Evolutionary conservation across 140 eudicot species (phyloP).

Genomic region (Flaveria floridana): DNA sequence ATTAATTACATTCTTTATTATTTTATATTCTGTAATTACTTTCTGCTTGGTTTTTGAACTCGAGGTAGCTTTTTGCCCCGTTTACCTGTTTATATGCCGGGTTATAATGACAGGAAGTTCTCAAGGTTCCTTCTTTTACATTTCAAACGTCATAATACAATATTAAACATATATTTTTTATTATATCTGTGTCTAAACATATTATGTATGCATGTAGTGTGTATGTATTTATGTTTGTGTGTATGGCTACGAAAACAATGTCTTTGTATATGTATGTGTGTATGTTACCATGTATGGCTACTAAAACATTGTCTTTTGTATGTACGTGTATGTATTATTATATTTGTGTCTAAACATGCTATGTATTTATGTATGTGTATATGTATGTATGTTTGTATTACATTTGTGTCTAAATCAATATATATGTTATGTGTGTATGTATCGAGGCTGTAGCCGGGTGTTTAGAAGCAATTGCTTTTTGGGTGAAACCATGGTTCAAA

Average conservation of each 20-base stretch:
- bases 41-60: constrained; percentile 65
- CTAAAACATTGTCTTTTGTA: background rate
- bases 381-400: no score
- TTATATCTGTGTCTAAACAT: background rate
- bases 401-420: no score
- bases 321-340: no score
- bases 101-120: constrained; percentile 29
- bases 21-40: constrained; percentile 33
- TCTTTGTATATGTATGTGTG: background rate
- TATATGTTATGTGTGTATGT: background rate
- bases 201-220: background rate
- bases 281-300: background rate
- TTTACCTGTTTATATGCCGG: constrained; percentile 45
- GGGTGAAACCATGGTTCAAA: no score
- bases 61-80: constrained; percentile 56
- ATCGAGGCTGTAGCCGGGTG: no score
- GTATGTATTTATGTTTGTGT: background rate
- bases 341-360: background rate
- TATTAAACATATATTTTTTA: background rate
- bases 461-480: no score
- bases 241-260: background rate
- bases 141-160: constrained; percentile 15
- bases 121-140: constrained; percentile 15
- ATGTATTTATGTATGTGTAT: no score
- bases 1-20: constrained; percentile 14